Base-by-base conservation (phyloP, 2,329 filamentous ascomycete species). In the Curvularia verruculosa region DNA sequence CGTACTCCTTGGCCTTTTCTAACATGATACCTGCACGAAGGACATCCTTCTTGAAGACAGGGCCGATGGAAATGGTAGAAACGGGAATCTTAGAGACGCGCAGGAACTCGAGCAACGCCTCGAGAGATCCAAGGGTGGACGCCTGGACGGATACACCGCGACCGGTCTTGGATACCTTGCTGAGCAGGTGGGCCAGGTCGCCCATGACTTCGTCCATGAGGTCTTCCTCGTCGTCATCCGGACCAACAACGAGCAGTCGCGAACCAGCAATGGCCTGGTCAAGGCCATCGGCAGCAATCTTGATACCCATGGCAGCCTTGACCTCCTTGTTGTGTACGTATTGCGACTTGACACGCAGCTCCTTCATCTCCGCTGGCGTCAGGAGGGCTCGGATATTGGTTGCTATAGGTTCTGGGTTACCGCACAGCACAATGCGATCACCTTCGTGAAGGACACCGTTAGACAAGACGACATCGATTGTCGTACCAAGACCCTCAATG, bases 321-420 rank as follows among this genome's bases (percentile, higher is more conserved):
- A 97, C 93, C 78, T 96, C 92, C 82, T 99, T 98, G 83, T 99
- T 97, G 83, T 99, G 96, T 28, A 99, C 94, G 72, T 99, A 99
- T 61, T 89, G 85, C 3, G 93, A 96, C 81, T 98, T 98, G 70
- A 99, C 86, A 76, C 96, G 92, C 64, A 99, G 80, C 77, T 99
- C 95, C 75, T 92, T 95, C 75, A 99, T 87, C 59, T 92, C 91
- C 10, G 92, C 93, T 1, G 95, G 95, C 3, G 95, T 99, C 50
- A 99, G 83, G 24, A 99, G 84, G 13, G 95, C 96, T 80, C 95
- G 87, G 70, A 99, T 95, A 67, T 97, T 97, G 6, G 95, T 99
- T 58, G 89, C 87, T 74, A 99, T 99, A 50, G 92, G 89, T 26
- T 96, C 95, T 74, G 98, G 95, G n/a, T 94, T 90, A 83, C 95